Evolutionary conservation across 495 filamentous ascomycete species (phyloP).

Genomic region (Penicillium alfredii): DNA sequence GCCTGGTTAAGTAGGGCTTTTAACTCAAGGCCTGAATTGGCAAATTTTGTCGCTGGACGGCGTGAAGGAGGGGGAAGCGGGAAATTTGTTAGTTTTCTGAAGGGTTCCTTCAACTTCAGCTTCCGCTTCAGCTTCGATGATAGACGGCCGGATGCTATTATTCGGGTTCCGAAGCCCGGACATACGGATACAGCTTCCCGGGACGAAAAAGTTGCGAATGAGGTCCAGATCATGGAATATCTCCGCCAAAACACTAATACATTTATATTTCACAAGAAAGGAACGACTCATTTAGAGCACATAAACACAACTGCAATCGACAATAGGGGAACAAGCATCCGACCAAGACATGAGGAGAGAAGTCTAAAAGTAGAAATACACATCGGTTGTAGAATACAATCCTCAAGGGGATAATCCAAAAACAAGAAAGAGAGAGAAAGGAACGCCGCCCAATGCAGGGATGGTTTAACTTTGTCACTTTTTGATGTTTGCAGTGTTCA

Average conservation of each 20-base stretch:
- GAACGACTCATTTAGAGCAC: slow-evolving; percentile 4
- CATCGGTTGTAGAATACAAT: slow-evolving; percentile 13
- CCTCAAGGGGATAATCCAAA: too few species aligned
- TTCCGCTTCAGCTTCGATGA: slow-evolving; percentile 27
- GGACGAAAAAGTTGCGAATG: slow-evolving; percentile 37
- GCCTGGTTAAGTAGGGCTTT: slow-evolving; percentile 14
- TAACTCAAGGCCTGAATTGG: slow-evolving; percentile 11
- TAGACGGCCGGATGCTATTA: slow-evolving; percentile 24
- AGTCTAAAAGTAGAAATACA: slow-evolving; percentile 15
- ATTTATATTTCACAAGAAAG: slow-evolving; percentile 10
- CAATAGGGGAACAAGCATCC: too few species aligned
- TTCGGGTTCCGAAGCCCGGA: slow-evolving; percentile 30
- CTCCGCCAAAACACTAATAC: slow-evolving; percentile 33
- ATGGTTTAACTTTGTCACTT: too few species aligned
- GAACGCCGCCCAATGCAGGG: slow-evolving; percentile 27
- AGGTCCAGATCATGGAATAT: slow-evolving; percentile 32
- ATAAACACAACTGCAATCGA: too few species aligned
- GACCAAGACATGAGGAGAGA: slow-evolving; percentile 25
- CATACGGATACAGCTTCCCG: slow-evolving; percentile 21
- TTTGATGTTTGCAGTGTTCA: too few species aligned
- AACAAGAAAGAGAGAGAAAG: slow-evolving; percentile 15
- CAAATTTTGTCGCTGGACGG: slow-evolving; percentile 23
- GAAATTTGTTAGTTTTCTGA: slow-evolving; percentile 22
- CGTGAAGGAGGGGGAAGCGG: slow-evolving; percentile 21
- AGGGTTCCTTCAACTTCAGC: slow-evolving; percentile 32